Conservation (phyloP, 768 basidiomycete genomes). For the Daedaleopsis sinensis region DNA sequence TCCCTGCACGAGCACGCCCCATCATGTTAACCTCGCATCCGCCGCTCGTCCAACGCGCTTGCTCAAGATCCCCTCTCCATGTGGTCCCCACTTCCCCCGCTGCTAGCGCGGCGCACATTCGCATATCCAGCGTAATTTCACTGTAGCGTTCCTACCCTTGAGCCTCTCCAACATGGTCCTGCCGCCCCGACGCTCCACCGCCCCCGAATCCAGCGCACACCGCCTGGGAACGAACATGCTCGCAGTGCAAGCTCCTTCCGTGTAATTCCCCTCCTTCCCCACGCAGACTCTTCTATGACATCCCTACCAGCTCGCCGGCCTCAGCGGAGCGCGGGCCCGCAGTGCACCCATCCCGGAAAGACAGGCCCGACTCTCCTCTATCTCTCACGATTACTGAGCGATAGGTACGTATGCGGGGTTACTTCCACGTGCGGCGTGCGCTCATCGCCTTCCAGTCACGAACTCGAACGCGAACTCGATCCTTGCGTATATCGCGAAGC, state of each 20-base stretch:
- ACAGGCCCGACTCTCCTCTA: neutral
- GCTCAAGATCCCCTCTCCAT: neutral
- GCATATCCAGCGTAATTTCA: neutral
- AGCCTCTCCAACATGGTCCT: slow-evolving; percentile 7
- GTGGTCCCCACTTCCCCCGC: neutral
- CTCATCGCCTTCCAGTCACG: neutral
- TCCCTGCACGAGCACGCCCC: slow-evolving; percentile 2
- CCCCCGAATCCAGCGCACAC: neutral
- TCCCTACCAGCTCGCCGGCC: slow-evolving; percentile 13
- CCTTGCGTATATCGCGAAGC: neutral
- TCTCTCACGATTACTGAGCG: slow-evolving; percentile 3
- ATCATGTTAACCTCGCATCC: slow-evolving; percentile 10
- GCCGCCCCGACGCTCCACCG: slow-evolving; percentile 11
- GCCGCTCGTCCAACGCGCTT: neutral
- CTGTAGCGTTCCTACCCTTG: neutral
- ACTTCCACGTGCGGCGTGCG: slow-evolving; percentile 10
- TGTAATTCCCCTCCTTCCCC: slow-evolving; percentile 7
- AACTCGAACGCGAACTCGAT: neutral
- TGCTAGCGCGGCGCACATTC: neutral
- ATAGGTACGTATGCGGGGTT: slow-evolving; percentile 15
- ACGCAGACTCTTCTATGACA: slow-evolving; percentile 13
- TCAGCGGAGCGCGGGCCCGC: slow-evolving; percentile 22
- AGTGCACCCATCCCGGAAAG: slow-evolving; percentile 5
- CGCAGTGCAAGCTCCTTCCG: slow-evolving; percentile 18
- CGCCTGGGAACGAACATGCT: slow-evolving; percentile 9